Evolutionary conservation across 345 rosid genomes (phyloP), one percentile per base, ranked within the genome.

Genomic region (Mercurialis annua): DNA sequence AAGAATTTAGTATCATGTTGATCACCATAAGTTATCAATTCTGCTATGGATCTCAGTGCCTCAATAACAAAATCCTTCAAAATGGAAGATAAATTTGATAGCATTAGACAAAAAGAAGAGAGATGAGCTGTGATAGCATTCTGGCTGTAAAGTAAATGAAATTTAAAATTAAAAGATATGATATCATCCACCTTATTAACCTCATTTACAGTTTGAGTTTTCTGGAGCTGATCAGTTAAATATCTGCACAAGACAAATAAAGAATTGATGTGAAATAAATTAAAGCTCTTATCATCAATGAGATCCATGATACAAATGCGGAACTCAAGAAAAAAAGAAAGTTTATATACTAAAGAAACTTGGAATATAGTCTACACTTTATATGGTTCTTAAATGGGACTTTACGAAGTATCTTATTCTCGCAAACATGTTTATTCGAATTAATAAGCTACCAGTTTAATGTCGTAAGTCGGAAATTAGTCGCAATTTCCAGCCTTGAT

Each of bases 21-120:
- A 71, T 94, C 99, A 5, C 99, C 99, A 70, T 94, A 94, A 21
- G 96, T 92, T 73, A 94, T 81, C 84, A 94, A 80, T 85, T 94
- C 99, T 1, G 99, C 91, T 62, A 94, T 94, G 11, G 97, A 89
- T 83, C 99, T 84, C 75, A 94, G 65, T 15, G 93, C 97, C 90
- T 94, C 99, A 46, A 94, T 78, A n/a, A 92, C 92, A 67, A 89
- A 81, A 76, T 92, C 98, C 98, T 93, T 73, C 71, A 71, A 18
- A 64, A 68, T 5, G 11, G 12, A 72, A 48, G 18, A 73, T 16
- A 10, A 62, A 43, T 59, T 66, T 9, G 49, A 79, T 15, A 59
- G 23, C 9, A 80, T 40, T 21, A 59, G n/a, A 69, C 36, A 49
- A 23, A n/a, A 10, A 17, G 31, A 60, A 54, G 10, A 17, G 21